Conservation (phyloP, 2,329 filamentous ascomycete genomes). For the Fusarium hostae region DNA sequence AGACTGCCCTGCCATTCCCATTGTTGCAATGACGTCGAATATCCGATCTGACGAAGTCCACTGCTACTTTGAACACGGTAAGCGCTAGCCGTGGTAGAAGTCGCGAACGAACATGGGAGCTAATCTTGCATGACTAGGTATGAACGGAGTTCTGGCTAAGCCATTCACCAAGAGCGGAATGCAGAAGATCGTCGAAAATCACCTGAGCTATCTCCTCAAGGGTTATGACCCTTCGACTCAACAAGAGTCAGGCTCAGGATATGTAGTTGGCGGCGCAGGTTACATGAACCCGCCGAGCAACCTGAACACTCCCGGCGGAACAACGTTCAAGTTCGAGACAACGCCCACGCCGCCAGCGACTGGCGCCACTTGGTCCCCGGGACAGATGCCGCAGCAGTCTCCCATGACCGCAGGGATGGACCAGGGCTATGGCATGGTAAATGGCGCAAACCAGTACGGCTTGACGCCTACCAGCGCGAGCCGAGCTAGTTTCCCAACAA, state of each 20-base stretch:
- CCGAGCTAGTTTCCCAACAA: constrained; percentile 43
- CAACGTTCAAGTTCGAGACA: constrained; percentile 62
- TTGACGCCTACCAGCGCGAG: constrained; percentile 49
- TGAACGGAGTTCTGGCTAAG: constrained; percentile 97
- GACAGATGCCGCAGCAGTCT: constrained; percentile 62
- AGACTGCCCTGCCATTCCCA: constrained; percentile 82
- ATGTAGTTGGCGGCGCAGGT: constrained; percentile 48
- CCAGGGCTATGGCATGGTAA: constrained; percentile 59
- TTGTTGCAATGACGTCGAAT: constrained; percentile 99
- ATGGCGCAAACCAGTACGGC: constrained; percentile 54
- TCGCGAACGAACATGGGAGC: constrained; percentile 11
- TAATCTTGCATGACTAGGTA: constrained; percentile 68
- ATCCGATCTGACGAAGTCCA: constrained; percentile 96
- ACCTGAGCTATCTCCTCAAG: constrained; percentile 85
- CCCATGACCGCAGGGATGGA: constrained; percentile 56
- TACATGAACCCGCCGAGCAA: constrained; percentile 50
- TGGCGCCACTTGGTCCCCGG: constrained; percentile 63
- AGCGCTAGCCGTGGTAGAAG: constrained; percentile 48
- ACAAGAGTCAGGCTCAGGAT: constrained; percentile 51
- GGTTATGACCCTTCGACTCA: constrained; percentile 60
- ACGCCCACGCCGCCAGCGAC: constrained; percentile 65
- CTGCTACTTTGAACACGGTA: constrained; percentile 96
- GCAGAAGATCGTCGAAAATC: constrained; percentile 86
- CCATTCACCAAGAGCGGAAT: constrained; percentile 93
- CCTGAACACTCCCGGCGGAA: constrained; percentile 37